A percentile compares a stretch with the other conserved stretches of the same genome.
Evolutionary conservation across 495 filamentous ascomycete species (phyloP).

Genomic region (Bacidia gigantensis): DNA sequence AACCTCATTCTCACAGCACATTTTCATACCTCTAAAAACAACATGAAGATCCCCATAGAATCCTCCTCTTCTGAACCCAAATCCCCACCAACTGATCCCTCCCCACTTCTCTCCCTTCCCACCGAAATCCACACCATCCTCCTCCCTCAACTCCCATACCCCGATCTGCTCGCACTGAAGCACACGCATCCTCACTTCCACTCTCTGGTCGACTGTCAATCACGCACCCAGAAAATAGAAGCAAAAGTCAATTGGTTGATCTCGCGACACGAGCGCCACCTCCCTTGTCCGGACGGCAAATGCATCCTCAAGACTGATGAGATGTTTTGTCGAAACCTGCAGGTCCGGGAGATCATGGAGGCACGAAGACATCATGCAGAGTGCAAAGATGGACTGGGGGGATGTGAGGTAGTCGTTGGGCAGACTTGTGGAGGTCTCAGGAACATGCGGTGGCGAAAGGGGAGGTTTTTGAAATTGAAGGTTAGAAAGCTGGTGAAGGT

Average conservation of each 20-base stretch:
- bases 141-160: slow-evolving; percentile 37
- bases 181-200: slow-evolving; percentile 40
- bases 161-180: slow-evolving; percentile 44
- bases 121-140: slow-evolving; percentile 43
- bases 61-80: neutral
- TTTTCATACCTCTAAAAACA: neutral
- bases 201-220: slow-evolving; percentile 24
- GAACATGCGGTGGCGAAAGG: neutral
- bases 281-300: slow-evolving; percentile 8
- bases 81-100: neutral
- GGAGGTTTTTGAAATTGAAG: neutral
- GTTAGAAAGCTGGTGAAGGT: neutral
- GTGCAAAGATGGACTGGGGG: slow-evolving; percentile 8
- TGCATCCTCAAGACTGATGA: slow-evolving; percentile 16
- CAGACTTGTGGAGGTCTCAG: slow-evolving; percentile 9
- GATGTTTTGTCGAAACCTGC: slow-evolving; percentile 10
- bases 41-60: neutral
- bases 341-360: slow-evolving; percentile 16
- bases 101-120: slow-evolving; percentile 24
- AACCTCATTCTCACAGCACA: too few species aligned
- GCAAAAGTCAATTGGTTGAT: slow-evolving; percentile 46
- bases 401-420: slow-evolving; percentile 17
- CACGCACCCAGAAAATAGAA: slow-evolving; percentile 31
- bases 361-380: slow-evolving; percentile 13
- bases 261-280: slow-evolving; percentile 24